Base-by-base conservation (phyloP, 176 grass and related monocot genomes). In the Pontederia crassipes region DNA sequence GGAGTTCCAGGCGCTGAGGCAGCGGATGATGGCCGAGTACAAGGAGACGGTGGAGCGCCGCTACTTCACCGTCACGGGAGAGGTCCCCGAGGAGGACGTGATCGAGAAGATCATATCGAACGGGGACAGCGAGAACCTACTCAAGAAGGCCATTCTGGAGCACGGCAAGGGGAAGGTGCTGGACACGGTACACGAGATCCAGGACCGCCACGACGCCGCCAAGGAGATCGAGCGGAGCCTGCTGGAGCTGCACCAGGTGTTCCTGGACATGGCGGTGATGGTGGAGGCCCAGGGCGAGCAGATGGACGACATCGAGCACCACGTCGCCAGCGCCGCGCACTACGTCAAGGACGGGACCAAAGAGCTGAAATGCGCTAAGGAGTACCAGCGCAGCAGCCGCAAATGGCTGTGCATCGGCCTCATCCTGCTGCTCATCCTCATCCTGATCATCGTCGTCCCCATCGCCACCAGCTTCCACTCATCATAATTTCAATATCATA, bases 1-100 rank as follows among this genome's bases (percentile, higher is more conserved):
- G 79, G 85, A 95, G 56, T 89, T 95, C 78, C 89, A 95, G 82
- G 77, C 76, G 68, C 77, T 95, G 32, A 78, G 89, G 46, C 85
- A 95, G 79, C 80, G 75, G 61, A 86, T 86, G 57, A 86, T 95
- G 85, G 48, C 85, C 55, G 82, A 95, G 79, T 86, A 95, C 82
- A 89, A 89, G 70, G 89, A 95, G 58, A 86, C 79, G 9, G 79
- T 89, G 16, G 89, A 86, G 79, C 82, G 89, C 45, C 79, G 89
- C 54, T 89, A 89, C 32, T 40, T 40, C 32, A 40, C 32, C 32
- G 32, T 40, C 32, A 40, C 32, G 6, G 32, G 32, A 0, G 85
- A 95, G 74, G 82, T 86, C 54, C 85, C 89, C 15, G 82, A 86
- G 72, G 89, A 95, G 57, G 81, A 88, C 65, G 82, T 89, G 57